These are phyloP conservation scores for Colletotrichum costaricense DNA, from an alignment of 2,329 filamentous ascomycete species.

Conservation along the genomic window DNA sequence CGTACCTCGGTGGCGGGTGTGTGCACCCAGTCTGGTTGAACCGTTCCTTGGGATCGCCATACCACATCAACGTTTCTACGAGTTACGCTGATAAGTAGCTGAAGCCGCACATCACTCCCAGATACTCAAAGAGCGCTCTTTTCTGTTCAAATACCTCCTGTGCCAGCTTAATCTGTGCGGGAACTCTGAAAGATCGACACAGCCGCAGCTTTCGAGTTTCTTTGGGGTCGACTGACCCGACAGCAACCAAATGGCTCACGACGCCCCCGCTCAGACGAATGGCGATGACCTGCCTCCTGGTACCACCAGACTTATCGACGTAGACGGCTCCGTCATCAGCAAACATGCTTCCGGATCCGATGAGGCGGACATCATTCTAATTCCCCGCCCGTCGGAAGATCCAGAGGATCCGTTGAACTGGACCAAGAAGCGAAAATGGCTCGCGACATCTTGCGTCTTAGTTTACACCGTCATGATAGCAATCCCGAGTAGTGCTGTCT, in stretches of 20 bases:
- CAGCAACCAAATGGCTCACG: background rate
- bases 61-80: no score
- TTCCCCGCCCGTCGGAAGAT: constrained; percentile 40
- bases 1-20: background rate
- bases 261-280: background rate
- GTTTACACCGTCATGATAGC: constrained; percentile 42
- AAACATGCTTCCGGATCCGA: constrained; percentile 13
- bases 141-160: background rate
- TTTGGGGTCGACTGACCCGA: background rate
- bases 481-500: constrained; percentile 52
- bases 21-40: background rate
- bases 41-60: background rate
- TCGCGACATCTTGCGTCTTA: constrained; percentile 38
- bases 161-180: background rate
- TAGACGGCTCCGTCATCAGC: constrained; percentile 12
- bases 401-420: constrained; percentile 44
- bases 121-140: no score
- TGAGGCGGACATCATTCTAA: constrained; percentile 38
- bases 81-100: background rate
- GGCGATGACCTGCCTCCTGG: background rate
- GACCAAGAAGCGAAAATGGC: constrained; percentile 37
- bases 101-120: background rate
- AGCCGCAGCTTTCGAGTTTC: no score
- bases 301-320: constrained; percentile 24
- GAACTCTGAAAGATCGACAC: background rate